Conservation (phyloP, 768 basidiomycete species). For the Scleroderma bovista region DNA sequence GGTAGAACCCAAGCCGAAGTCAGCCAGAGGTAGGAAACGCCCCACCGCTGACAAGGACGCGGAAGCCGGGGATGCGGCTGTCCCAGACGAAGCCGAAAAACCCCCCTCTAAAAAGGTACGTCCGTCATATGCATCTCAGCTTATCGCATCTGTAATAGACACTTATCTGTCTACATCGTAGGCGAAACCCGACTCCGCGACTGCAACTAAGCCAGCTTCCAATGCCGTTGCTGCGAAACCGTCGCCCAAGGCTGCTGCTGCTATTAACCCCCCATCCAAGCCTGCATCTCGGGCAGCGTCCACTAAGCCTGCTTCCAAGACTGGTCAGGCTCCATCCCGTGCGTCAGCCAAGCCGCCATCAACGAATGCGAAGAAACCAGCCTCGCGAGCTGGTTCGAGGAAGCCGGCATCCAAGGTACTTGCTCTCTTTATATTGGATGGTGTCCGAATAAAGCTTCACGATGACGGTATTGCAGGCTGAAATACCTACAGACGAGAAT, state of each 20-base stretch:
- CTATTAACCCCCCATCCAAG: constrained; percentile 35
- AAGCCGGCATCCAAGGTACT: constrained; percentile 60
- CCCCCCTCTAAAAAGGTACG: constrained; percentile 65
- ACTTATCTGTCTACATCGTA: constrained; percentile 13
- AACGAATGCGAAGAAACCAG: constrained; percentile 44
- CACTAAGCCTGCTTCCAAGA: constrained; percentile 40
- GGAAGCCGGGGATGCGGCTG: constrained; percentile 32
- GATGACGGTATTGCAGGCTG: constrained; percentile 19
- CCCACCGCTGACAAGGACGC: constrained; percentile 35
- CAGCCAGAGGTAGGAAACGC: constrained; percentile 53
- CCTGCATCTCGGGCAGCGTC: constrained; percentile 34
- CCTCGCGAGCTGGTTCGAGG: constrained; percentile 54
- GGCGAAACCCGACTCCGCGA: constrained; percentile 40
- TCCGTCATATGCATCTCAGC: constrained; percentile 5
- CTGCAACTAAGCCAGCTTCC: constrained; percentile 7
- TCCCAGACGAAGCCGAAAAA: constrained; percentile 32
- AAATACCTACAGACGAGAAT: constrained; percentile 33
- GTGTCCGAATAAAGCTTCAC: neutral
- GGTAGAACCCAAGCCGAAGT: constrained; percentile 38
- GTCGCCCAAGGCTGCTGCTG: constrained; percentile 28
- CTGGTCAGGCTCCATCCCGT: constrained; percentile 34
- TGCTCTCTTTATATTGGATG: neutral
- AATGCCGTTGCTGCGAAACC: constrained; percentile 27
- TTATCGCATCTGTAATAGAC: neutral
- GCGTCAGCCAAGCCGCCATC: constrained; percentile 40